Percentiles rank a stretch among this genome's conserved stretches.
Conservation (phyloP, 305 asterid genomes). For the Andrographis paniculata region DNA sequence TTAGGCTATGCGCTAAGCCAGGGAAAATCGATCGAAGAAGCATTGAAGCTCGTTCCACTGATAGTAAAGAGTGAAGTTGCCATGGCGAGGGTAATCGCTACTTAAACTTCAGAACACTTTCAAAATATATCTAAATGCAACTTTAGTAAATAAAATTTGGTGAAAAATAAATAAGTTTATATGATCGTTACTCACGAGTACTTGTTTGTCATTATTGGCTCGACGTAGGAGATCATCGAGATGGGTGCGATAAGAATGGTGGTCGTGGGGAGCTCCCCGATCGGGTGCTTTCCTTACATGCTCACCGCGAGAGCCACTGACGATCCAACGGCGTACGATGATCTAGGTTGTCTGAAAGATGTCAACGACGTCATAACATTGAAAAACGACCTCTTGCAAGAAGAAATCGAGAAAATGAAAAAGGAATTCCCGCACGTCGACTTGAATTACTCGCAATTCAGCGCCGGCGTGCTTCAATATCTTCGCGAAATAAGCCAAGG, state of each 20-base stretch:
- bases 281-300: constrained; percentile 15
- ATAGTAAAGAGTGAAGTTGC: background rate
- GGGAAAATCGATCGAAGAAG: background rate
- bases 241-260: constrained; percentile 14
- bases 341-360: constrained; percentile 9
- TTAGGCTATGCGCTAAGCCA: background rate
- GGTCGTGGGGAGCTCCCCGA: constrained; percentile 11
- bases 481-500: background rate
- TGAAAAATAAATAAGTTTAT: too few relatives aligned
- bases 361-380: constrained; percentile 10
- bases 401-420: background rate
- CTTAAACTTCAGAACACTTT: too few relatives aligned
- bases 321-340: constrained; percentile 5
- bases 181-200: too few relatives aligned
- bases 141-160: too few relatives aligned
- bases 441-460: background rate
- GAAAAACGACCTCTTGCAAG: constrained; percentile 4
- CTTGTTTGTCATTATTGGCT: too few relatives aligned
- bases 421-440: constrained; percentile 1
- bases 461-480: background rate
- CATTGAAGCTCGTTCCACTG: background rate
- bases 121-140: too few relatives aligned
- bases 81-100: background rate
- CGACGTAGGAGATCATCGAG: constrained; percentile 9
- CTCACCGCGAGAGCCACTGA: constrained; percentile 9